A percentile compares a stretch with the other conserved stretches of the same genome.
These are phyloP conservation scores for Hyaloscypha finlandica DNA, from an alignment of 495 filamentous ascomycete species.

Conservation along the genomic window DNA sequence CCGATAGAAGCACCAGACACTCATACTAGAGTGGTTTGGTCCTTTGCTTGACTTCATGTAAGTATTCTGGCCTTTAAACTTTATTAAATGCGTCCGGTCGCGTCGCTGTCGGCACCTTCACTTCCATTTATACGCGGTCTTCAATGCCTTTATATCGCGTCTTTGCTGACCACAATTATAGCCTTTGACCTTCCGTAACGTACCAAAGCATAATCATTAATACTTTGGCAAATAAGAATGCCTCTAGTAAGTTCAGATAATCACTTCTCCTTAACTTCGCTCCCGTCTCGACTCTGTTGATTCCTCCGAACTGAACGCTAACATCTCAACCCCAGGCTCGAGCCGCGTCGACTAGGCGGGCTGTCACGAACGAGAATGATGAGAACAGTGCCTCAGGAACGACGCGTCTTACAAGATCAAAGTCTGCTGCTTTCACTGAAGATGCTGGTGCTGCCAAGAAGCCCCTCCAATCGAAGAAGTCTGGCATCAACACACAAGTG, in stretches of 20 bases:
- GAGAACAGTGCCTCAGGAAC: slow-evolving; percentile 70
- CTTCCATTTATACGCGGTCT: slow-evolving; percentile 17
- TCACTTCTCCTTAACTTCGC: slow-evolving; percentile 10
- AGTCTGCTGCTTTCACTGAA: slow-evolving; percentile 72
- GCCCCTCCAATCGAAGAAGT: slow-evolving; percentile 73
- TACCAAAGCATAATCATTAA: slow-evolving; percentile 30
- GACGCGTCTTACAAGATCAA: slow-evolving; percentile 87
- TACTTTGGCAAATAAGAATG: slow-evolving; percentile 40
- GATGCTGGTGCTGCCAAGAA: slow-evolving; percentile 67
- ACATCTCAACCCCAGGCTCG: slow-evolving; percentile 34
- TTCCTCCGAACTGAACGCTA: slow-evolving; percentile 1
- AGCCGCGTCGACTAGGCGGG: slow-evolving; percentile 33
- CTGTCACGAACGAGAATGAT: slow-evolving; percentile 85
- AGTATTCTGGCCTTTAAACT: slow-evolving; percentile 11
- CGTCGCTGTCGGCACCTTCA: slow-evolving; percentile 15
- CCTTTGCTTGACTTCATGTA: slow-evolving; percentile 22
- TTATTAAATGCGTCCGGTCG: slow-evolving; percentile 11
- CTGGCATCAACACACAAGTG: slow-evolving; percentile 53
- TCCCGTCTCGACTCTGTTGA: slow-evolving; percentile 12
- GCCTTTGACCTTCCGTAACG: slow-evolving; percentile 11
- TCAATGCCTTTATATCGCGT: slow-evolving; percentile 27
- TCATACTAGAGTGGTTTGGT: slow-evolving; percentile 3
- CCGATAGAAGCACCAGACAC: slow-evolving; percentile 8
- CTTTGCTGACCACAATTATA: slow-evolving; percentile 26
- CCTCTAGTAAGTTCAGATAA: slow-evolving; percentile 48